phyloP scores from a whole-genome alignment of 441 rosid genomes.

The Rhodomyrtus psidioides region DNA sequence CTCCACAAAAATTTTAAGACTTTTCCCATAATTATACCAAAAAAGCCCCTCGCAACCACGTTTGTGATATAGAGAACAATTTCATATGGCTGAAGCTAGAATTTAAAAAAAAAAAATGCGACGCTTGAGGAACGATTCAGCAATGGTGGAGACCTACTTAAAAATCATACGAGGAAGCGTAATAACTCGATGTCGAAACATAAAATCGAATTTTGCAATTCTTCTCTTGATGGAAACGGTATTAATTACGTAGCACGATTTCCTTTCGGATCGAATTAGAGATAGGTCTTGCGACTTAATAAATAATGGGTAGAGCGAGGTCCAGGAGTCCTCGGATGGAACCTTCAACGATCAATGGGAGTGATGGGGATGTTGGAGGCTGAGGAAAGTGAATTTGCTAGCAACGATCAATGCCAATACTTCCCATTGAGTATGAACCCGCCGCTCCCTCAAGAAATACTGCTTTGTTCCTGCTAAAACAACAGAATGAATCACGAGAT shows the following conservation, averaged over 20 bases:
- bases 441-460: background rate
- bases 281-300: background rate
- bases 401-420: background rate
- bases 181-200: background rate
- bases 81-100: background rate
- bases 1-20: accelerated
- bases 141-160: background rate
- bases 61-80: background rate
- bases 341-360: background rate
- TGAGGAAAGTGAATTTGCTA: background rate
- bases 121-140: background rate
- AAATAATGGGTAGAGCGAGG: background rate
- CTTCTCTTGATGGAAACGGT: accelerated
- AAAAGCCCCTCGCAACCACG: background rate
- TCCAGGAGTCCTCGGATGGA: background rate
- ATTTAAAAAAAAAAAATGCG: accelerated
- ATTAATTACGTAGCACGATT: background rate
- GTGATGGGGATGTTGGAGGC: background rate
- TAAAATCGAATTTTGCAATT: background rate
- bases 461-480: background rate
- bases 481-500: background rate
- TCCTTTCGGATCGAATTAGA: background rate
- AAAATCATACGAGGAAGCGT: accelerated
- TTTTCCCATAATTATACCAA: background rate
- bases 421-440: background rate